A percentile compares a stretch with the other conserved stretches of the same genome.
Evolutionary conservation across 441 rosid genomes (phyloP).

Genomic region (Populus hybrid): DNA sequence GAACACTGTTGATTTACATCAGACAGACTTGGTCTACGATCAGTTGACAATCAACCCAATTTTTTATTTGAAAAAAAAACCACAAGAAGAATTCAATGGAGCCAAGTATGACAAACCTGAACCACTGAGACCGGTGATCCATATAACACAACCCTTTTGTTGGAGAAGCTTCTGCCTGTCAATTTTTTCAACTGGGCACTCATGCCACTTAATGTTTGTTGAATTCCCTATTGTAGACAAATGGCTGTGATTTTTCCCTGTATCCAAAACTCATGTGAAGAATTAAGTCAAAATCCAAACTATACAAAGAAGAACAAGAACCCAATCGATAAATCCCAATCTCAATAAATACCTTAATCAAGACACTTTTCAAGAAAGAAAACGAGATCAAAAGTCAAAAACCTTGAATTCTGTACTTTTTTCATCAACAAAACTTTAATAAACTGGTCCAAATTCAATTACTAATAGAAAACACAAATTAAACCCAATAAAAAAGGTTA

Average conservation of each 20-base stretch:
- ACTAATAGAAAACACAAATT: neutral
- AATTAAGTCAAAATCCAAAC: neutral
- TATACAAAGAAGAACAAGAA: neutral
- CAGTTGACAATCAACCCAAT: neutral
- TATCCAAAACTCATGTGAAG: neutral
- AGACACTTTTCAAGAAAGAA: neutral
- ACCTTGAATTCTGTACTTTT: neutral
- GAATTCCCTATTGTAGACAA: conserved; percentile 47
- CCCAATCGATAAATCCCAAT: neutral
- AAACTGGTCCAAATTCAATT: neutral
- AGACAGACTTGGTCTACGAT: neutral
- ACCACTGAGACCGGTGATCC: conserved; percentile 95
- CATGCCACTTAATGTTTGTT: no score
- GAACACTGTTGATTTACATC: neutral
- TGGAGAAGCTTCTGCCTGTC: no score
- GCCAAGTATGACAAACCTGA: conserved; percentile 48
- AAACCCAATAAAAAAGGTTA: neutral
- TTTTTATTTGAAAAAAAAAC: neutral
- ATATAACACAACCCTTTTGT: no score
- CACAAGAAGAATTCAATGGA: neutral
- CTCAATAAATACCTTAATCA: neutral
- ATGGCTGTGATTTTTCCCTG: conserved; percentile 4
- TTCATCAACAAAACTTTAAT: neutral
- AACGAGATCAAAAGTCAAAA: neutral
- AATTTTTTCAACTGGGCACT: no score